Evolutionary conservation across 495 filamentous ascomycete genomes (phyloP).

Genomic region (Ramalina intermedia): DNA sequence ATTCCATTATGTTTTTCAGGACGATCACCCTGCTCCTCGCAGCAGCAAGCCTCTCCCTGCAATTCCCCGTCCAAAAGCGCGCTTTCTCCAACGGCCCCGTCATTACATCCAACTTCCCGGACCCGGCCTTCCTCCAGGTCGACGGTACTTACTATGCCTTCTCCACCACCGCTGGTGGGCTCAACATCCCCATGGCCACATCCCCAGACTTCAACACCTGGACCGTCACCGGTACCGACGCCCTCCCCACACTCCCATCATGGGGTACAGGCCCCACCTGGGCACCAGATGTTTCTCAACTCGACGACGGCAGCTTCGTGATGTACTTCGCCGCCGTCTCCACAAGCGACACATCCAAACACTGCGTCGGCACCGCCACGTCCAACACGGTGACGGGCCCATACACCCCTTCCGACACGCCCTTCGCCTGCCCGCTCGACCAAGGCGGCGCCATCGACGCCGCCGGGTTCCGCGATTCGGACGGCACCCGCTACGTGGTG

Average conservation of each 20-base stretch:
- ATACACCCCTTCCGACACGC: conserved; percentile 19
- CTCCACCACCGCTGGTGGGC: conserved; percentile 13
- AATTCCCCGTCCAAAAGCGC: conserved; percentile 6
- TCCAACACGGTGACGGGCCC: conserved; percentile 23
- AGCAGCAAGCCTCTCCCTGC: not conserved
- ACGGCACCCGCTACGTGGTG: conserved; percentile 23
- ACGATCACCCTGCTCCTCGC: no score
- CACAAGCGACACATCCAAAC: conserved; percentile 16
- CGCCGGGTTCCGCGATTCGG: conserved; percentile 20
- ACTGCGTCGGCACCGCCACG: conserved; percentile 32
- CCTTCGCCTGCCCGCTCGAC: conserved; percentile 22
- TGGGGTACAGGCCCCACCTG: conserved; percentile 25
- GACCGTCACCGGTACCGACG: conserved; percentile 19
- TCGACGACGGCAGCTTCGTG: conserved; percentile 23
- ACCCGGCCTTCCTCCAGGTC: conserved; percentile 20
- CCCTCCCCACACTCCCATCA: conserved; percentile 17
- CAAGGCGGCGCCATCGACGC: conserved; percentile 29
- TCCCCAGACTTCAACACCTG: conserved; percentile 20
- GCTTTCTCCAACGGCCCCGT: conserved; percentile 14
- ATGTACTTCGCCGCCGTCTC: conserved; percentile 28
- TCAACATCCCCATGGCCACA: conserved; percentile 12
- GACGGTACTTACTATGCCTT: conserved; percentile 22
- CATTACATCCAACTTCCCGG: conserved; percentile 21
- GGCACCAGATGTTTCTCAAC: conserved; percentile 32
- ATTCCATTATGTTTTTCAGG: no score